phyloP scores from a whole-genome alignment of 2,329 filamentous ascomycete species.

The Trichocomaceae sp. region DNA sequence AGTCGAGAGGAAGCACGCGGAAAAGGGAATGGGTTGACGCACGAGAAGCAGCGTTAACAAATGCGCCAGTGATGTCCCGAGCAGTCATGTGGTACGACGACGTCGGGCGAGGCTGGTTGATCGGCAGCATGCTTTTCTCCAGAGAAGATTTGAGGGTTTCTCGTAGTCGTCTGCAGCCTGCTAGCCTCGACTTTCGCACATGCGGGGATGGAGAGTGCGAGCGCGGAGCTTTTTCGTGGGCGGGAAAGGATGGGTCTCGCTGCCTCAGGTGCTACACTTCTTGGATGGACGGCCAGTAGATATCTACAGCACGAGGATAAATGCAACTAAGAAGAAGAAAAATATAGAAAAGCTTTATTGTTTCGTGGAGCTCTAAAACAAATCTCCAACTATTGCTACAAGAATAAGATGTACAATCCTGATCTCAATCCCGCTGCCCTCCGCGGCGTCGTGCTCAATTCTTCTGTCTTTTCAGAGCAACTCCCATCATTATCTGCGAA shows the following conservation, averaged over 20 bases:
- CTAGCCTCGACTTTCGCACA: background rate
- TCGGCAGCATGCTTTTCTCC: slow-evolving; percentile 28
- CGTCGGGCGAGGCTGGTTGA: slow-evolving; percentile 28
- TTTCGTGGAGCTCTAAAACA: slow-evolving; percentile 3
- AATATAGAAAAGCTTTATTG: slow-evolving; percentile 11
- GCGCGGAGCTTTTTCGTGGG: background rate
- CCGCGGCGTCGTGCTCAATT: slow-evolving; percentile 1
- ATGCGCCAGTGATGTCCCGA: slow-evolving; percentile 52
- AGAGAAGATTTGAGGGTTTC: background rate
- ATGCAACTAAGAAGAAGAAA: background rate
- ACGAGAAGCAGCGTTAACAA: slow-evolving; percentile 49
- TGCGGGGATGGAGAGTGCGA: background rate
- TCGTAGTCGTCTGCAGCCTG: slow-evolving; percentile 7
- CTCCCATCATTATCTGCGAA: background rate
- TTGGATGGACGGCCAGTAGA: background rate
- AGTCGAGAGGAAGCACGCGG: background rate
- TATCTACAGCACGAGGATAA: background rate
- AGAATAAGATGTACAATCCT: slow-evolving; percentile 22
- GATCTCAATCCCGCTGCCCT: slow-evolving; percentile 13
- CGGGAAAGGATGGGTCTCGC: background rate
- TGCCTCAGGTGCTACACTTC: background rate
- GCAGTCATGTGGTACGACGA: slow-evolving; percentile 33
- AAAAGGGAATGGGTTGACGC: slow-evolving; percentile 18
- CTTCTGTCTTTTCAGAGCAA: background rate
- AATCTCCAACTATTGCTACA: slow-evolving; percentile 30